A percentile compares a stretch with the other conserved stretches of the same genome.
phyloP scores from a whole-genome alignment of 257 asterid species.

The Handroanthus guayacan region DNA sequence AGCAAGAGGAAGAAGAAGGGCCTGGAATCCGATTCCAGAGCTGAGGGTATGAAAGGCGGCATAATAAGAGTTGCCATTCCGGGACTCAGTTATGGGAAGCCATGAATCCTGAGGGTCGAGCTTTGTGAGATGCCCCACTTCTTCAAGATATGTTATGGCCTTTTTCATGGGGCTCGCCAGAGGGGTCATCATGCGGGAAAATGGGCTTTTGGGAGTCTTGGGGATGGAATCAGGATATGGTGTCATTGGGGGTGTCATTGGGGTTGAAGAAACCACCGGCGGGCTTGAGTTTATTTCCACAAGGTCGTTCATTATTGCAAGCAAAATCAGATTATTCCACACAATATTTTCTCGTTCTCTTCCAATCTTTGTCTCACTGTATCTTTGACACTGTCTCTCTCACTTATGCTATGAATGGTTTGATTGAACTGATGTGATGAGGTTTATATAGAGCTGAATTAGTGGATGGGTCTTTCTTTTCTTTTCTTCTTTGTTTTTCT shows the following conservation, averaged over 20 bases:
- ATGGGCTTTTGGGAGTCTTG: constrained; percentile 65
- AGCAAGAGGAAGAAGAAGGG: constrained; percentile 81
- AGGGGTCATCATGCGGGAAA: constrained; percentile 60
- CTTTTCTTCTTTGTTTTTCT: background rate
- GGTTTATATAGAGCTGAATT: constrained; percentile 43
- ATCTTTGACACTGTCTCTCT: background rate
- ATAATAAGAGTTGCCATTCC: constrained; percentile 82
- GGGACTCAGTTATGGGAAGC: constrained; percentile 90
- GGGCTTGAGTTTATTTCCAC: constrained; percentile 46
- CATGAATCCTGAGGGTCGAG: constrained; percentile 83
- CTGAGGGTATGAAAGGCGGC: constrained; percentile 85
- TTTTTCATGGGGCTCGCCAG: constrained; percentile 79
- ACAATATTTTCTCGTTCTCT: background rate
- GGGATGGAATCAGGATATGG: constrained; percentile 41
- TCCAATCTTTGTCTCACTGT: background rate
- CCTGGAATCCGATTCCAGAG: constrained; percentile 86
- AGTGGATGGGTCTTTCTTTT: background rate
- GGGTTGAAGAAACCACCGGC: constrained; percentile 16
- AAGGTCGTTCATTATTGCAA: constrained; percentile 42
- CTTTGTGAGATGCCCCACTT: constrained; percentile 73
- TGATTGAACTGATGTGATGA: constrained; percentile 7
- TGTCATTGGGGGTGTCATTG: constrained; percentile 44
- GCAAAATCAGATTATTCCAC: background rate
- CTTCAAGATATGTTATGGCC: constrained; percentile 64
- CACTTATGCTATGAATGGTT: constrained; percentile 4